Evolutionary conservation across 345 rosid genomes (phyloP).

Genomic region (Acer saccharum): DNA sequence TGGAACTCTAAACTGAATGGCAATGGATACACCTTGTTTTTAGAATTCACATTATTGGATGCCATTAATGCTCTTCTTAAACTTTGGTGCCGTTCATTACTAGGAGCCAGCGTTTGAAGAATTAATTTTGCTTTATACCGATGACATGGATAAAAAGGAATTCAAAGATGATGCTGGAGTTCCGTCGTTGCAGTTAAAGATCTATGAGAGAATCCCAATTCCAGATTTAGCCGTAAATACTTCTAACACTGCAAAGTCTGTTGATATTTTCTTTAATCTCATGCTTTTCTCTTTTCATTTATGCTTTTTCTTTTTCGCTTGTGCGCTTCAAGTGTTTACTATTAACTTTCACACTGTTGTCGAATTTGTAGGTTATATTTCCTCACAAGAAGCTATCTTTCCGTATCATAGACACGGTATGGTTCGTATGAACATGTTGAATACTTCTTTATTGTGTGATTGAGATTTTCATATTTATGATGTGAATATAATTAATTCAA

Average conservation of each 20-base stretch:
- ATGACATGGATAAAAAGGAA: conserved; percentile 45
- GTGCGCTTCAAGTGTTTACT: conserved; percentile 13
- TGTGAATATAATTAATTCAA: not conserved
- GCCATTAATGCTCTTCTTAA: conserved; percentile 17
- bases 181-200: conserved; percentile 75
- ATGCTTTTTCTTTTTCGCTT: not conserved
- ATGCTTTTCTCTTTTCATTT: conserved; percentile 8
- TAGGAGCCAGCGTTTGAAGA: conserved; percentile 98
- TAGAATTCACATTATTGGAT: not conserved
- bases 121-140: conserved; percentile 76
- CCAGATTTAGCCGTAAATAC: conserved; percentile 90
- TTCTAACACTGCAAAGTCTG: conserved; percentile 31
- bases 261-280: conserved; percentile 28
- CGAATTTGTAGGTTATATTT: conserved; percentile 70
- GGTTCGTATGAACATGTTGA: conserved; percentile 22
- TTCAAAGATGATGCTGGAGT: conserved; percentile 43
- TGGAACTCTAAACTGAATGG: not conserved
- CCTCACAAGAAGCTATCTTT: conserved; percentile 96
- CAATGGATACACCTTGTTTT: conserved; percentile 8
- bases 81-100: conserved; percentile 30
- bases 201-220: conserved; percentile 84
- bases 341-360: conserved; percentile 24
- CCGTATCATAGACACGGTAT: conserved; percentile 94
- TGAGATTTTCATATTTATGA: not conserved
- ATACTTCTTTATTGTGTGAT: conserved; percentile 8